These are phyloP conservation scores for Neurospora hispaniola DNA, from an alignment of 495 filamentous ascomycete genomes.

Conservation along the genomic window DNA sequence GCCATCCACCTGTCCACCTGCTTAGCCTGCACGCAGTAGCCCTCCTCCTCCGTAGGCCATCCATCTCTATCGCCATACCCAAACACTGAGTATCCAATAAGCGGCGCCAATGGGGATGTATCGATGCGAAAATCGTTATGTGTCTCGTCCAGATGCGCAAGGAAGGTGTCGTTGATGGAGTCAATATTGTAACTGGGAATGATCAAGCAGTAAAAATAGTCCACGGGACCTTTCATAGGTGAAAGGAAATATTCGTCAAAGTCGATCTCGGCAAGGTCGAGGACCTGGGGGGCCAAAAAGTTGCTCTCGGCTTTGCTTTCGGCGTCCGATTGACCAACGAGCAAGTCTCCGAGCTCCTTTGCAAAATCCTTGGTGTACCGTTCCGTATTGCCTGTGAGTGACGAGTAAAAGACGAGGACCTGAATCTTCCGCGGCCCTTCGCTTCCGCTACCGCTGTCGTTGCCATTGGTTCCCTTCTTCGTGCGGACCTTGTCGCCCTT, in stretches of 20 bases:
- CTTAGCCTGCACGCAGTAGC: slow-evolving; percentile 83
- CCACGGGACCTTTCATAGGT: slow-evolving; percentile 38
- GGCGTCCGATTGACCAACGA: slow-evolving; percentile 9
- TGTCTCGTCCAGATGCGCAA: slow-evolving; percentile 77
- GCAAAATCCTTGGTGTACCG: slow-evolving; percentile 49
- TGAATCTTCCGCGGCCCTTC: slow-evolving; percentile 45
- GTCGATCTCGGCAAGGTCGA: slow-evolving; percentile 75
- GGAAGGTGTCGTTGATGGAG: slow-evolving; percentile 68
- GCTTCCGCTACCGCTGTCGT: slow-evolving; percentile 6
- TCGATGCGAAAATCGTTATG: slow-evolving; percentile 95
- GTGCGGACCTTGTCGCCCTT: slow-evolving; percentile 30
- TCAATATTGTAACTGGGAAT: slow-evolving; percentile 90
- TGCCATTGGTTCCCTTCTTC: slow-evolving; percentile 18
- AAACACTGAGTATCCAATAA: slow-evolving; percentile 87
- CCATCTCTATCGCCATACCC: slow-evolving; percentile 84
- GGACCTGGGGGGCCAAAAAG: slow-evolving; percentile 54
- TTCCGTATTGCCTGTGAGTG: slow-evolving; percentile 71
- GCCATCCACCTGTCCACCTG: slow-evolving; percentile 94
- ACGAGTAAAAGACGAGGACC: slow-evolving; percentile 77
- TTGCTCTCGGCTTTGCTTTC: slow-evolving; percentile 4
- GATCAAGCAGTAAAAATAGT: slow-evolving; percentile 71
- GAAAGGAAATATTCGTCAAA: slow-evolving; percentile 84
- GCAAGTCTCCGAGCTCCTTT: slow-evolving; percentile 34
- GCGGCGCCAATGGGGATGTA: slow-evolving; percentile 62
- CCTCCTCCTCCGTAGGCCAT: slow-evolving; percentile 83